Evolutionary conservation across 2,329 filamentous ascomycete genomes (phyloP), one percentile per base, ranked within the genome.

Genomic region (Ophiocordyceps polyrhachis-furcata): DNA sequence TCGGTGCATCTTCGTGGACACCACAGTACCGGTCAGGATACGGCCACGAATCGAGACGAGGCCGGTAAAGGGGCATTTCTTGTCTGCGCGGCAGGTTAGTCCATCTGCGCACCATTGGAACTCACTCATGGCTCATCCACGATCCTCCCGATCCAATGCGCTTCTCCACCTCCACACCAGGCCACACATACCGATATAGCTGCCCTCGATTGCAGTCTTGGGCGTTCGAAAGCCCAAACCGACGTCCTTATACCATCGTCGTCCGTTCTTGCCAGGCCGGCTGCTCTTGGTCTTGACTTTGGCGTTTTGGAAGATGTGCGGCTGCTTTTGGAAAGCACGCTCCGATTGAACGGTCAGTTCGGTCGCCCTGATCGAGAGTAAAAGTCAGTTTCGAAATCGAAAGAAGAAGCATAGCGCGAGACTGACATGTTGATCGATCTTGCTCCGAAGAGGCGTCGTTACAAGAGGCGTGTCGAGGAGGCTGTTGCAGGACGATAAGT

Each of bases 1-100:
- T 73, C 91, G 85, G 84, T 98, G 91, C 91, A 98, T 98, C 85
- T 98, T 98, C 73, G 91, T 98, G 62, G 89, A 96, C 65, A 96
- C 83, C 65, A 98, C 91, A 66, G 87, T 95, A 65, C 91, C 91
- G 67, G 89, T 96, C 58, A 98, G 78, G 79, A 98, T 98, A 89
- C 91, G 89, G 71, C 91, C 91, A 76, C 91, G 91, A 77, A 98
- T 98, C 56, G 91, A 96, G 69, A 98, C 88, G 69, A 89, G 77
- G 68, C 93, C 93, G 60, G 87, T 94, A 83, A 98, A 98, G 58
- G 91, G 91, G 83, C 91, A 98, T 80, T 98, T 98, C 86, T 98
- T 98, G 83, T 98, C 91, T 94, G 64, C 62, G 50, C 13, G 23
- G n/a, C 46, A 54, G 49, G 56, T 60, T 47, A 59, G 55, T 45